Percentiles rank a stretch among this genome's conserved stretches.
Conservation (phyloP, 202 grass and related monocot species). For the Hordeum pubiflorum region DNA sequence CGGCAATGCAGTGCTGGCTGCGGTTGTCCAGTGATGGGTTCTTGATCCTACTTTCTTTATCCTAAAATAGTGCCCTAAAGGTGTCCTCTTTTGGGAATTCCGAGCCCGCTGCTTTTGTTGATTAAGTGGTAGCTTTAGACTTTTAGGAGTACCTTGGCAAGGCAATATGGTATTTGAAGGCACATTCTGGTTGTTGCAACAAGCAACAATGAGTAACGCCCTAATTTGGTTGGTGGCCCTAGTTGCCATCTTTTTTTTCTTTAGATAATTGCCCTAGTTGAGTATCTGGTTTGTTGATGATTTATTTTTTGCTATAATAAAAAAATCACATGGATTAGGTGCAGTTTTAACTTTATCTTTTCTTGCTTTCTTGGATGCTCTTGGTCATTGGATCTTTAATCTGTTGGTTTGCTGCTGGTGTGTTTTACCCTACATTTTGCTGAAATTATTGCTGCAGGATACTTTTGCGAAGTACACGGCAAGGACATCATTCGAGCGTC, state of each 20-base stretch:
- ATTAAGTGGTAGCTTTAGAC: slow-evolving; percentile 5
- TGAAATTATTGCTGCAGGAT: slow-evolving; percentile 29
- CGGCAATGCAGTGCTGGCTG: background rate
- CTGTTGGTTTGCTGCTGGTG: background rate
- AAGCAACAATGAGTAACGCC: background rate
- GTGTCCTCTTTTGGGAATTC: background rate
- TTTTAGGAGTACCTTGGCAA: background rate
- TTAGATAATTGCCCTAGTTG: background rate
- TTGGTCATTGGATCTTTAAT: background rate
- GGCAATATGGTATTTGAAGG: background rate
- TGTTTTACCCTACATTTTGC: background rate
- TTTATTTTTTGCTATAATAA: background rate
- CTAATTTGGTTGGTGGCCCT: background rate
- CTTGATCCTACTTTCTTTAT: background rate
- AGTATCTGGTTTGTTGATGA: background rate
- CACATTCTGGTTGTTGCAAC: background rate
- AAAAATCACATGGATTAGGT: background rate
- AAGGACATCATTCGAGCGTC: slow-evolving; percentile 77
- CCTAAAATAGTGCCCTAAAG: background rate
- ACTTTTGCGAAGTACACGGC: slow-evolving; percentile 81
- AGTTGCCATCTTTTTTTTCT: background rate
- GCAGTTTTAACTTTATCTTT: background rate
- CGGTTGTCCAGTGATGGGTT: background rate
- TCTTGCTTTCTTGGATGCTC: background rate
- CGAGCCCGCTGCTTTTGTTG: background rate